Evolutionary conservation across 2,329 filamentous ascomycete genomes (phyloP).

Genomic region (Bisporella sp.): DNA sequence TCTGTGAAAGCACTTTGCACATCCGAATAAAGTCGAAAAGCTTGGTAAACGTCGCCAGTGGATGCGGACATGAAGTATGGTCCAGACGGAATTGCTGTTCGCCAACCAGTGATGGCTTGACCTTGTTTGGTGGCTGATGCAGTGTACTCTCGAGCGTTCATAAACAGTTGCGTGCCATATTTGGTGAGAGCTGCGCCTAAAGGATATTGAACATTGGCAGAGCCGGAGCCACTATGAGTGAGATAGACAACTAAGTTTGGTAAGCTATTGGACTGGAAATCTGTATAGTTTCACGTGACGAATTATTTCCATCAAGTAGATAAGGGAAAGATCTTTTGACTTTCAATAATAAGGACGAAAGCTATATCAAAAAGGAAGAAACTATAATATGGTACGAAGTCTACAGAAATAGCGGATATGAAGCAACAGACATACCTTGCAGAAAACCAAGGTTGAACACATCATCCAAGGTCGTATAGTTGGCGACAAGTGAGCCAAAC

Average conservation of each 20-base stretch:
- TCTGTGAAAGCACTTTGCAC: conserved; percentile 42
- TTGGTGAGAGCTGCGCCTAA: conserved; percentile 9
- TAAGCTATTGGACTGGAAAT: too few relatives aligned
- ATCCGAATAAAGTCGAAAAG: conserved; percentile 43
- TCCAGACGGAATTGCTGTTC: conserved; percentile 31
- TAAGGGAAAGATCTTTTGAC: too few relatives aligned
- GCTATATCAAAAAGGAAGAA: background rate
- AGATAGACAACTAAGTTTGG: conserved; percentile 12
- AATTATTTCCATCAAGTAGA: too few relatives aligned
- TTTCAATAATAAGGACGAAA: too few relatives aligned
- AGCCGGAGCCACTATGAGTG: conserved; percentile 7
- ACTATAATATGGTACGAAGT: background rate
- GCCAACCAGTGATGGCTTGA: conserved; percentile 6
- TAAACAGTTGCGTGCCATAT: conserved; percentile 18
- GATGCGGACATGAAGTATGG: conserved; percentile 41
- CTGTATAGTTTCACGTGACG: too few relatives aligned
- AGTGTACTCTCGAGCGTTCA: conserved; percentile 11
- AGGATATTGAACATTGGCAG: conserved; percentile 9
- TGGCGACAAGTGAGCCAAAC: conserved; percentile 14
- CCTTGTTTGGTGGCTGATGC: conserved; percentile 11
- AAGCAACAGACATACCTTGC: conserved; percentile 11
- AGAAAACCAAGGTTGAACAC: conserved; percentile 23
- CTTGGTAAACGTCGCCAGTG: conserved; percentile 38
- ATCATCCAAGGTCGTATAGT: conserved; percentile 20
- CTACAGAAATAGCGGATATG: background rate